Evolutionary conservation across 805 yeast species (phyloP), one percentile per base, ranked within the genome.

Genomic region (Candida odintsovae): DNA sequence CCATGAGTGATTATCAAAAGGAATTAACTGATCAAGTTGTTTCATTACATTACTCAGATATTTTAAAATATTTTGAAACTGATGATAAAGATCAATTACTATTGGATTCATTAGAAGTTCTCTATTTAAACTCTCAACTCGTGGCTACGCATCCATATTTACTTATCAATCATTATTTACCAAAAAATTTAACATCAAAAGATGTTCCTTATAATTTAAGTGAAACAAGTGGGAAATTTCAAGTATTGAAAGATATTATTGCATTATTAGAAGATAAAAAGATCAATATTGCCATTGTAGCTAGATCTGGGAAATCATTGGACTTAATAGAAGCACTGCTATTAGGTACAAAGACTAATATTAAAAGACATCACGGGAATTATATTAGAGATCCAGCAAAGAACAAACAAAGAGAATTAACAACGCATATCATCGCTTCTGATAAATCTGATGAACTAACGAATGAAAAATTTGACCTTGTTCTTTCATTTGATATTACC

Each of bases 1-100:
- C 96, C 3, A 78, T 90, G 81, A 78, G 83, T 45, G 88, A 85
- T 51, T 86, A 86, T 54, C 98, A 92, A 62, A 84, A 82, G 57
- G 94, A 90, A 57, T 72, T 92, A 44, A 87, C 90, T 11, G 96
- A 92, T 64, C 96, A 90, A 61, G 90, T 94, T 26, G 86, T 92
- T 12, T 86, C 96, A 2, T 70, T 90, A 37, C 98, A 92, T 65
- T 92, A 90, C 62, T 80, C 92, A 29, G 98, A 90, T 61, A 89
- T 92, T 48, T 70, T 92, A 55, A 83, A 89, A 65, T 90, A 84
- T 62, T 90, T 87, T 59, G 95, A 89, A 61, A 67, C 73, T 1
- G 65, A 69, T 29, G 68, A 70, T 45, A 64, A 69, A 41, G 80
- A 78, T 42, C 74, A 74, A 41, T 78, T 86, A 25, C 77, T 86